Percentiles rank a stretch among this genome's conserved stretches.
phyloP scores from a whole-genome alignment of 192 early-diverging fungal species.

The Coemansia sp. region DNA sequence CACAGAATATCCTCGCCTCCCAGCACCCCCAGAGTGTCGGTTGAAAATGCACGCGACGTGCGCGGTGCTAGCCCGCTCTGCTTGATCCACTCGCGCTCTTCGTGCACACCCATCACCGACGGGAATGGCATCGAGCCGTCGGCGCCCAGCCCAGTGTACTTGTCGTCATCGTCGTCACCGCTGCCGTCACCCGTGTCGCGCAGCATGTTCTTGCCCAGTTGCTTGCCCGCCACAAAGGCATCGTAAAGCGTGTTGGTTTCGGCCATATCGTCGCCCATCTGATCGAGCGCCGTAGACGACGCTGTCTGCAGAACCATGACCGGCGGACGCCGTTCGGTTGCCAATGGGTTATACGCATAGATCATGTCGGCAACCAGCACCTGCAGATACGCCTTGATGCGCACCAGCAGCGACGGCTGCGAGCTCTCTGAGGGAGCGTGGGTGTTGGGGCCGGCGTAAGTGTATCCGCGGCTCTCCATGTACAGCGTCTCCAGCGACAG shows the following conservation, averaged over 20 bases:
- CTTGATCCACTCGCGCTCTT: slow-evolving; percentile 36
- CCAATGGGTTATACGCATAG: slow-evolving; percentile 31
- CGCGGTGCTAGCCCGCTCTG: slow-evolving; percentile 4
- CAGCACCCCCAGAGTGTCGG: slow-evolving; percentile 14
- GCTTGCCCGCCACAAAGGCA: slow-evolving; percentile 17
- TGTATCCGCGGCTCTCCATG: slow-evolving; percentile 3
- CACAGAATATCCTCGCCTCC: slow-evolving; percentile 4
- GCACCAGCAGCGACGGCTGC: neutral
- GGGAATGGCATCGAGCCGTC: slow-evolving; percentile 11
- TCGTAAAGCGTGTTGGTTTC: slow-evolving; percentile 9
- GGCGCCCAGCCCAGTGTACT: slow-evolving; percentile 34
- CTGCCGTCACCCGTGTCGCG: neutral
- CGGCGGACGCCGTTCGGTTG: slow-evolving; percentile 17
- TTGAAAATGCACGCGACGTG: slow-evolving; percentile 14
- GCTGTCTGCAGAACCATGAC: slow-evolving; percentile 47
- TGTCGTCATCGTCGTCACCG: slow-evolving; percentile 10
- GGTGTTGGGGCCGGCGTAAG: neutral
- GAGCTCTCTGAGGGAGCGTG: neutral
- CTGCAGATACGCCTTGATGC: slow-evolving; percentile 7
- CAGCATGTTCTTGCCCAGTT: slow-evolving; percentile 27
- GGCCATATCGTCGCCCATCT: slow-evolving; percentile 27
- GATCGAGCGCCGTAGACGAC: slow-evolving; percentile 43
- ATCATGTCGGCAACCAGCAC: slow-evolving; percentile 22
- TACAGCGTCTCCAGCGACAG: slow-evolving; percentile 43
- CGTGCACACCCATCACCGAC: slow-evolving; percentile 31